Evolutionary conservation across 202 grass and related monocot genomes (phyloP).

Genomic region (Cymbopogon flexuosus): DNA sequence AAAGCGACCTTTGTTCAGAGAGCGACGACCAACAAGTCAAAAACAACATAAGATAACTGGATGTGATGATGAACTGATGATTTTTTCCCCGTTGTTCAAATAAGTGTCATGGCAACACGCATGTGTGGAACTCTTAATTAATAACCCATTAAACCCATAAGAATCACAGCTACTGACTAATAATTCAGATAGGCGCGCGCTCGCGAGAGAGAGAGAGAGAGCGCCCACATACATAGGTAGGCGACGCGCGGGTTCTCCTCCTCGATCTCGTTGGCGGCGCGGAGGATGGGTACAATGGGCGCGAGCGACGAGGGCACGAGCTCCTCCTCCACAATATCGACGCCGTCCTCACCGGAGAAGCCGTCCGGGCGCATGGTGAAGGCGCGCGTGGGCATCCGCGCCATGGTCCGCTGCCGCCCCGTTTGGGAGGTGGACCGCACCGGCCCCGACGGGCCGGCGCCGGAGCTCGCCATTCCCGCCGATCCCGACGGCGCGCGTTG

Average conservation of each 20-base stretch:
- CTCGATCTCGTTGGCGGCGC: constrained; percentile 94
- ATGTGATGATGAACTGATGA: background rate
- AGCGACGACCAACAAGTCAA: background rate
- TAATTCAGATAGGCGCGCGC: background rate
- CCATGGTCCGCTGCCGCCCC: constrained; percentile 1
- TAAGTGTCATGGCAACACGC: background rate
- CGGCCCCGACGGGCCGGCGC: constrained; percentile 12
- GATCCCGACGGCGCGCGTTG: background rate
- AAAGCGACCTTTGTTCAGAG: constrained; percentile 66
- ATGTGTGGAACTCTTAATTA: background rate
- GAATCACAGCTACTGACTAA: background rate
- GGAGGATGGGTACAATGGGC: constrained; percentile 77
- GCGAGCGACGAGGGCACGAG: constrained; percentile 79
- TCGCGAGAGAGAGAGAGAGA: background rate
- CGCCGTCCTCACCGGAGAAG: constrained; percentile 34
- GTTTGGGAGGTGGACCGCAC: background rate
- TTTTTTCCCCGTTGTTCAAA: background rate
- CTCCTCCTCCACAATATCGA: constrained; percentile 43
- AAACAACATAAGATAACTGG: background rate
- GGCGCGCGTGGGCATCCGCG: constrained; percentile 36
- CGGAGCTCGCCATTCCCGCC: constrained; percentile 27
- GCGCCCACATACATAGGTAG: constrained; percentile 60
- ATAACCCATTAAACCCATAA: background rate
- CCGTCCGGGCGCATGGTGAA: constrained; percentile 44
- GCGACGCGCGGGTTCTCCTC: constrained; percentile 58